phyloP scores from a whole-genome alignment of 2,329 filamentous ascomycete species.

The Sporothrix sp. region DNA sequence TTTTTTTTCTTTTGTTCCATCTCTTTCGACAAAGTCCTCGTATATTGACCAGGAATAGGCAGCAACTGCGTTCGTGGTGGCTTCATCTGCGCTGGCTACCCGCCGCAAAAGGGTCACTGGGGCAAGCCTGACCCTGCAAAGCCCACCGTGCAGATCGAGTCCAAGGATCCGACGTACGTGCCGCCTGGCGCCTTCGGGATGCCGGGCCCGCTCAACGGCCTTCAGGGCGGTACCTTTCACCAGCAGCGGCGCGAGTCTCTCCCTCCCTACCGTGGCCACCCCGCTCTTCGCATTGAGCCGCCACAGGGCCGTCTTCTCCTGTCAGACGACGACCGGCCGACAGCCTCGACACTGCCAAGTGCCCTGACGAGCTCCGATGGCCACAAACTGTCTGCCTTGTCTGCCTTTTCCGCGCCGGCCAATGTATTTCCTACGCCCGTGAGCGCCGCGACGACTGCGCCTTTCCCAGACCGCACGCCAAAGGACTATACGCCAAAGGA shows the following conservation, averaged over 20 bases:
- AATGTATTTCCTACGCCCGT: slow-evolving; percentile 54
- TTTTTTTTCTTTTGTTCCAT: slow-evolving; percentile 19
- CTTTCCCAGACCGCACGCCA: slow-evolving; percentile 39
- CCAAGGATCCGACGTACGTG: slow-evolving; percentile 62
- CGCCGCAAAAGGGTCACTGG: slow-evolving; percentile 67
- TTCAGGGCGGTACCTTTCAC: slow-evolving; percentile 5
- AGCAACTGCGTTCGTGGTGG: slow-evolving; percentile 85
- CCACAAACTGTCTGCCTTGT: slow-evolving; percentile 47
- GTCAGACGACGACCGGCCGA: slow-evolving; percentile 48
- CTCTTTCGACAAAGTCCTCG: no score
- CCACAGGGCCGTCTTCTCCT: slow-evolving; percentile 47
- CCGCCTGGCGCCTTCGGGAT: slow-evolving; percentile 53
- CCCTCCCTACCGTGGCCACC: slow-evolving; percentile 51
- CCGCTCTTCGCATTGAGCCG: slow-evolving; percentile 52
- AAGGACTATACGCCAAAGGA: no score
- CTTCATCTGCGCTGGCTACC: slow-evolving; percentile 87
- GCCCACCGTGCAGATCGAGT: slow-evolving; percentile 65
- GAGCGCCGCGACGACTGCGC: slow-evolving; percentile 38
- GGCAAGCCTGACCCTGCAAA: slow-evolving; percentile 64
- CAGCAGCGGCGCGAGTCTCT: slow-evolving; percentile 45
- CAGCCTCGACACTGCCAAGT: slow-evolving; percentile 50
- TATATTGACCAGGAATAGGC: no score
- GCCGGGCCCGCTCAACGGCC: slow-evolving; percentile 25
- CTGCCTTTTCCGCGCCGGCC: slow-evolving; percentile 37
- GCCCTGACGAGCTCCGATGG: slow-evolving; percentile 49